Conservation (phyloP, 768 basidiomycete species). For the Leccinum disarticulatum region DNA sequence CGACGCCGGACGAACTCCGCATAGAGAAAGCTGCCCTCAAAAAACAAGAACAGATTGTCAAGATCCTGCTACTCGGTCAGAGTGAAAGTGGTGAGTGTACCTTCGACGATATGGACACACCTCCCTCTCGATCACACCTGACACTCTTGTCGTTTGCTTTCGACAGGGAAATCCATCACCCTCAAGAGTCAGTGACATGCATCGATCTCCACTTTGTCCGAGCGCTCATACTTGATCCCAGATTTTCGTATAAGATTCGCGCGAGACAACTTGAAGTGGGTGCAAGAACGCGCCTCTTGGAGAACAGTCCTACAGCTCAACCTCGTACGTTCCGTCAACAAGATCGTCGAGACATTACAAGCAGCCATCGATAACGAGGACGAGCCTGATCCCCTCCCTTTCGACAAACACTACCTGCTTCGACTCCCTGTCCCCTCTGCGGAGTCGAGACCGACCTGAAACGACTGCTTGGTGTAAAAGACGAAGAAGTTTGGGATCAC, state of each 20-base stretch:
- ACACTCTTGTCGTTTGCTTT: background rate
- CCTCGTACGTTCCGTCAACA: slow-evolving; percentile 67
- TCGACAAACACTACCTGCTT: slow-evolving; percentile 53
- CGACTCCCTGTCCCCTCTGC: slow-evolving; percentile 56
- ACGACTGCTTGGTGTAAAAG: slow-evolving; percentile 51
- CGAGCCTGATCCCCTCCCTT: slow-evolving; percentile 25
- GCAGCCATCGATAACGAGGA: slow-evolving; percentile 47
- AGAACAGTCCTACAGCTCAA: slow-evolving; percentile 78
- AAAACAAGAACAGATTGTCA: slow-evolving; percentile 49
- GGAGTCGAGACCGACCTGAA: slow-evolving; percentile 66
- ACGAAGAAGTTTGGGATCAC: slow-evolving; percentile 35
- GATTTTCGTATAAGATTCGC: slow-evolving; percentile 76
- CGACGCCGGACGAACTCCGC: slow-evolving; percentile 52
- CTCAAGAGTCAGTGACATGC: slow-evolving; percentile 53
- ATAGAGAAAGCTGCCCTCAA: slow-evolving; percentile 43
- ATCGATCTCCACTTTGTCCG: background rate
- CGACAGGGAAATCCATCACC: slow-evolving; percentile 65
- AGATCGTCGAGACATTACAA: slow-evolving; percentile 61
- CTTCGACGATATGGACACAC: background rate
- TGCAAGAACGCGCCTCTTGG: slow-evolving; percentile 70
- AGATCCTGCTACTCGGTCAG: slow-evolving; percentile 63
- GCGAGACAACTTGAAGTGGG: slow-evolving; percentile 48
- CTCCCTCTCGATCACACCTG: background rate
- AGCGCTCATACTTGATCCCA: slow-evolving; percentile 28
- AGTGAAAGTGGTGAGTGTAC: slow-evolving; percentile 57